Conservation (phyloP, 495 filamentous ascomycete species). For the Penicillium soppii region DNA sequence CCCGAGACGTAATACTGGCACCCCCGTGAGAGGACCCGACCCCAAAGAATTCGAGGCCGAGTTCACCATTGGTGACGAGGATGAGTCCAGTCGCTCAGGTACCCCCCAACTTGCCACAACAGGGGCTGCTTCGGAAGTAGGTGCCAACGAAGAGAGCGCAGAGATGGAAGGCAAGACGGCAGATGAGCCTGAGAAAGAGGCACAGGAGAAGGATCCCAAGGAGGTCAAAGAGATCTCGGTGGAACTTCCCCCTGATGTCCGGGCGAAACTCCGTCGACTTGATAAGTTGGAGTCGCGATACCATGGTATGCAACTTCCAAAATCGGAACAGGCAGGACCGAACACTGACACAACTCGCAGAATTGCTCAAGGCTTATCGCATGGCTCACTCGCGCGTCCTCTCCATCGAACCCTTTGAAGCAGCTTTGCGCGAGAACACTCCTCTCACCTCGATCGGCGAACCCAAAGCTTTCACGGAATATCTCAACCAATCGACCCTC, state of each 20-base stretch:
- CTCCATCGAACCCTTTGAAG: constrained; percentile 90
- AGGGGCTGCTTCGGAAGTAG: constrained; percentile 22
- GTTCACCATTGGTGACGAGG: constrained; percentile 79
- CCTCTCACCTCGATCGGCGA: constrained; percentile 86
- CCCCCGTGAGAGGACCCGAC: constrained; percentile 62
- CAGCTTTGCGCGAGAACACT: constrained; percentile 83
- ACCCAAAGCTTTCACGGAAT: constrained; percentile 82
- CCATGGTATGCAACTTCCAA: constrained; percentile 56
- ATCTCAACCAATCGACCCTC: constrained; percentile 83
- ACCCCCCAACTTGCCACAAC: constrained; percentile 49
- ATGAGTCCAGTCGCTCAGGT: constrained; percentile 53
- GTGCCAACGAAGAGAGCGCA: constrained; percentile 22
- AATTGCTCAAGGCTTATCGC: constrained; percentile 87
- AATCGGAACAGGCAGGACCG: neutral
- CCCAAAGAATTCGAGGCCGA: constrained; percentile 82
- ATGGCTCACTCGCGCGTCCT: constrained; percentile 81
- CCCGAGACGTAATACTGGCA: constrained; percentile 51
- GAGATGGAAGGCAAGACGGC: constrained; percentile 32
- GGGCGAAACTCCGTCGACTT: constrained; percentile 64
- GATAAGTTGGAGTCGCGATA: constrained; percentile 87
- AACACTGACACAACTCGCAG: constrained; percentile 44
- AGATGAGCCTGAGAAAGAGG: constrained; percentile 26
- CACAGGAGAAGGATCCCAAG: constrained; percentile 15
- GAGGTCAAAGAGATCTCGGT: constrained; percentile 26
- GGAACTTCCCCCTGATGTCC: constrained; percentile 76